These are phyloP conservation scores for Dalbergia cultrata DNA, from an alignment of 306 rosid genomes.

Conservation along the genomic window DNA sequence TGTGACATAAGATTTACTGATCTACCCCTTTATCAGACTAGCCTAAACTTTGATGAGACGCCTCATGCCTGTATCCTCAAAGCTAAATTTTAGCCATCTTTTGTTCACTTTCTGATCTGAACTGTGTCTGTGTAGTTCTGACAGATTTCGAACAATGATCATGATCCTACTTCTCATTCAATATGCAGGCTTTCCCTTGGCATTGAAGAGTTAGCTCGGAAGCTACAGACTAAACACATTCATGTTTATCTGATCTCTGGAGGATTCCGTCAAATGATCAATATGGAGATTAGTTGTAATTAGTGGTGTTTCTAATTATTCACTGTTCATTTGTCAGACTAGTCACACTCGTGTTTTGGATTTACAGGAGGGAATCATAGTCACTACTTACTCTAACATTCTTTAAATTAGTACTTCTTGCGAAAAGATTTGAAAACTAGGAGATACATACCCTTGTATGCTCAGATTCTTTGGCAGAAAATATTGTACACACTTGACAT, in stretches of 20 bases:
- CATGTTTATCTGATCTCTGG: slow-evolving; percentile 87
- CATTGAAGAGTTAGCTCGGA: slow-evolving; percentile 76
- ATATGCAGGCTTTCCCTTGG: slow-evolving; percentile 88
- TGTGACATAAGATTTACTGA: slow-evolving; percentile 26
- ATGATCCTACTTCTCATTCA: slow-evolving; percentile 31
- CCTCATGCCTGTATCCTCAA: slow-evolving; percentile 11
- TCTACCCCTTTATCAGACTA: not conserved
- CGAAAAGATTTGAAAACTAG: slow-evolving; percentile 16
- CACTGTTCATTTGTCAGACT: not conserved
- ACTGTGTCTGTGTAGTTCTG: slow-evolving; percentile 24
- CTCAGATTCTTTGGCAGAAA: no score
- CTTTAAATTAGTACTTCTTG: not conserved
- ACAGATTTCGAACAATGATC: slow-evolving; percentile 17
- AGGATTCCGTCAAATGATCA: slow-evolving; percentile 96
- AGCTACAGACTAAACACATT: slow-evolving; percentile 65
- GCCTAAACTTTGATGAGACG: slow-evolving; percentile 13
- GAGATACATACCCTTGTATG: not conserved
- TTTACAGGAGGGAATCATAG: slow-evolving; percentile 9
- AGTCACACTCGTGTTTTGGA: not conserved
- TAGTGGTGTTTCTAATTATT: slow-evolving; percentile 34
- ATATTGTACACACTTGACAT: slow-evolving; percentile 1
- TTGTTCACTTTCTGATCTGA: slow-evolving; percentile 2
- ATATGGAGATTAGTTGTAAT: slow-evolving; percentile 48
- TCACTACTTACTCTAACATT: not conserved
- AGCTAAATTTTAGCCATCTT: not conserved